Evolutionary conservation across 1,139 yeast genomes (phyloP).

Genomic region (Meyerozyma sp.): DNA sequence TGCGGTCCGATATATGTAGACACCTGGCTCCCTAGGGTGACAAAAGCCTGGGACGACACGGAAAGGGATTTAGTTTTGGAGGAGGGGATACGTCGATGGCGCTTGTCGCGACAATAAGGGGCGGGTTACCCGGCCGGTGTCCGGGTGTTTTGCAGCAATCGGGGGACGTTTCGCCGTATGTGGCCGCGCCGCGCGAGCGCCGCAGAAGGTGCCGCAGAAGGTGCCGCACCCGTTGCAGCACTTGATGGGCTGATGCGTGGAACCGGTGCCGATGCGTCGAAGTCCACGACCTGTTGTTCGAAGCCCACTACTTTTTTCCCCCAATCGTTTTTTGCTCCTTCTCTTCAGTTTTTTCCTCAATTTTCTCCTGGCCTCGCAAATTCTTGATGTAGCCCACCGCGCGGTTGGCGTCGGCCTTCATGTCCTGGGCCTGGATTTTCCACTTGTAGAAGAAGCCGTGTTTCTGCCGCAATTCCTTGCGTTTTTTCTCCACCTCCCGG

Average conservation of each 20-base stretch:
- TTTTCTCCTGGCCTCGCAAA: constrained; percentile 3
- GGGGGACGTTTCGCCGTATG: background rate
- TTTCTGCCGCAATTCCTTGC: constrained; percentile 30
- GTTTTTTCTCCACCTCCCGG: constrained; percentile 35
- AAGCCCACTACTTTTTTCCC: too few species aligned
- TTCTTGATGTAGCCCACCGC: constrained; percentile 15
- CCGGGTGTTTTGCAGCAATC: background rate
- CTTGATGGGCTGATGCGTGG: background rate
- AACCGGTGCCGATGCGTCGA: too few species aligned
- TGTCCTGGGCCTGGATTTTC: constrained; percentile 33
- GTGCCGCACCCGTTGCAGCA: background rate
- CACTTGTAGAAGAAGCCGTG: constrained; percentile 39
- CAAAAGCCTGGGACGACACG: background rate
- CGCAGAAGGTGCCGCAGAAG: background rate
- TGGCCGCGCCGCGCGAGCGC: background rate
- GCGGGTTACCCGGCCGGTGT: constrained; percentile 1
- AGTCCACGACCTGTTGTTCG: too few species aligned
- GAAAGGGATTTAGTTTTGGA: background rate
- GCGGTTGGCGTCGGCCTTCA: constrained; percentile 24
- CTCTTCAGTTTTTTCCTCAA: constrained; percentile 5
- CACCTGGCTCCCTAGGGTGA: background rate
- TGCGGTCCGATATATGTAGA: background rate
- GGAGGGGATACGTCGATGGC: constrained; percentile 1
- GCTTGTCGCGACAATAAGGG: constrained; percentile 1
- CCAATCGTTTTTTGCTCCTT: background rate